These are phyloP conservation scores for Xylaria longipes DNA, from an alignment of 495 filamentous ascomycete species.

Conservation along the genomic window DNA sequence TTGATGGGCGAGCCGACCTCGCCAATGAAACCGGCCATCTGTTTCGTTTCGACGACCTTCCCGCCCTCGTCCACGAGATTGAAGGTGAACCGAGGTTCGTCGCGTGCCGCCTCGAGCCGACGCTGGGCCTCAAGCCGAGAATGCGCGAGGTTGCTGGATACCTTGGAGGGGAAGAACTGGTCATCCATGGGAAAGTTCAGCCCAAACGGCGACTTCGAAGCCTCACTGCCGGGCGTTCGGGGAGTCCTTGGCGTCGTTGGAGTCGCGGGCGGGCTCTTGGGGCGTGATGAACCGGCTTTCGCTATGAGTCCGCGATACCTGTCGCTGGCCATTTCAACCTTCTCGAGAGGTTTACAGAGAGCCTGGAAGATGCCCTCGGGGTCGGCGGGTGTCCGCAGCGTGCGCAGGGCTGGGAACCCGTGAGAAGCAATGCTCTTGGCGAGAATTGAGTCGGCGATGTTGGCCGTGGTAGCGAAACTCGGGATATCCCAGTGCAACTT, in stretches of 20 bases:
- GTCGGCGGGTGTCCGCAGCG: constrained; percentile 75
- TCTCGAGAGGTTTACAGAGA: constrained; percentile 65
- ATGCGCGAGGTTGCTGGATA: constrained; percentile 54
- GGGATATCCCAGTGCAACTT: constrained; percentile 86
- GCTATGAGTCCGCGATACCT: constrained; percentile 45
- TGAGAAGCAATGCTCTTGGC: constrained; percentile 71
- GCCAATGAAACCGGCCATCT: constrained; percentile 65
- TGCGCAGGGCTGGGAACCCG: constrained; percentile 74
- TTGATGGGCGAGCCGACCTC: constrained; percentile 58
- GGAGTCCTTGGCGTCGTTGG: constrained; percentile 38
- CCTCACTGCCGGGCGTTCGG: constrained; percentile 32
- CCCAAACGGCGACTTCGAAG: constrained; percentile 30
- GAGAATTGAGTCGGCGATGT: constrained; percentile 70
- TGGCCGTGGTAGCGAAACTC: constrained; percentile 47
- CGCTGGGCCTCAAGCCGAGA: constrained; percentile 63
- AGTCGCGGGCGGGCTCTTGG: constrained; percentile 32
- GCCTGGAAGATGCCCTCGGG: constrained; percentile 74
- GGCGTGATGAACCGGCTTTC: constrained; percentile 33
- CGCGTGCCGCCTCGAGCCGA: constrained; percentile 61
- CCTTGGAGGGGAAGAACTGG: constrained; percentile 40
- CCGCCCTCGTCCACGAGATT: constrained; percentile 63
- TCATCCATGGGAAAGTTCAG: constrained; percentile 38
- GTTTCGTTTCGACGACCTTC: constrained; percentile 48
- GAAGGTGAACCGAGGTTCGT: constrained; percentile 55
- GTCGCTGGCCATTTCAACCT: constrained; percentile 44